Evolutionary conservation across 2,329 filamentous ascomycete species (phyloP).

Genomic region (Herpotrichia juniperi): DNA sequence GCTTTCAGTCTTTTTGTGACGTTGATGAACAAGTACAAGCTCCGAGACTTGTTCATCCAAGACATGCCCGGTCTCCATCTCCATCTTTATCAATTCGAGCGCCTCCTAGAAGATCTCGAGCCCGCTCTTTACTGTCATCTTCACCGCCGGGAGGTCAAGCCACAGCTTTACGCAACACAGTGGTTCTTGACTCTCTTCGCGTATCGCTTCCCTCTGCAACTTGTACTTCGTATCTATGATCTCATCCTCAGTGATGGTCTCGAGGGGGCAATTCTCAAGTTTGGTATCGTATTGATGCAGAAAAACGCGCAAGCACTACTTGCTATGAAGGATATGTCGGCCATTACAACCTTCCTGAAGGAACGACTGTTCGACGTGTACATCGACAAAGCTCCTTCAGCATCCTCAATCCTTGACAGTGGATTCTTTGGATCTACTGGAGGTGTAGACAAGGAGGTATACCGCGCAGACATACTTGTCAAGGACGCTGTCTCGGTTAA

Average conservation of each 20-base stretch:
- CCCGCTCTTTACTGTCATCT: slow-evolving; percentile 95
- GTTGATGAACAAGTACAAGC: slow-evolving; percentile 94
- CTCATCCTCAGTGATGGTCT: slow-evolving; percentile 92
- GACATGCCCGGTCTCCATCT: slow-evolving; percentile 97
- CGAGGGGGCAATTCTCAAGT: slow-evolving; percentile 85
- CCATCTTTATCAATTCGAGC: slow-evolving; percentile 92
- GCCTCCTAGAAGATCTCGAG: slow-evolving; percentile 89
- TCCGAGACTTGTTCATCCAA: slow-evolving; percentile 90
- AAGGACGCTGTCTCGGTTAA: slow-evolving; percentile 89
- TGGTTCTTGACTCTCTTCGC: slow-evolving; percentile 99
- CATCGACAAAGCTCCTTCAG: slow-evolving; percentile 90
- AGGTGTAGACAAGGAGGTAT: slow-evolving; percentile 93
- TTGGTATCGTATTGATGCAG: slow-evolving; percentile 94
- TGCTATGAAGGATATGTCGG: slow-evolving; percentile 87
- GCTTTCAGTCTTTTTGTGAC: slow-evolving; percentile 92
- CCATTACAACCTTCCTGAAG: slow-evolving; percentile 87
- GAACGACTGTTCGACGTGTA: slow-evolving; percentile 96
- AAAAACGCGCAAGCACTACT: slow-evolving; percentile 84
- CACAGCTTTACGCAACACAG: slow-evolving; percentile 94
- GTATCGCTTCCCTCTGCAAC: slow-evolving; percentile 93
- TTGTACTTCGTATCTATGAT: slow-evolving; percentile 96
- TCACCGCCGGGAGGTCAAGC: slow-evolving; percentile 82
- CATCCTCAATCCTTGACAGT: slow-evolving; percentile 91
- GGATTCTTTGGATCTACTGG: slow-evolving; percentile 95
- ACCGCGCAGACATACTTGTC: slow-evolving; percentile 90